Evolutionary conservation across 495 filamentous ascomycete genomes (phyloP).

Genomic region (Xylaria intraflava): DNA sequence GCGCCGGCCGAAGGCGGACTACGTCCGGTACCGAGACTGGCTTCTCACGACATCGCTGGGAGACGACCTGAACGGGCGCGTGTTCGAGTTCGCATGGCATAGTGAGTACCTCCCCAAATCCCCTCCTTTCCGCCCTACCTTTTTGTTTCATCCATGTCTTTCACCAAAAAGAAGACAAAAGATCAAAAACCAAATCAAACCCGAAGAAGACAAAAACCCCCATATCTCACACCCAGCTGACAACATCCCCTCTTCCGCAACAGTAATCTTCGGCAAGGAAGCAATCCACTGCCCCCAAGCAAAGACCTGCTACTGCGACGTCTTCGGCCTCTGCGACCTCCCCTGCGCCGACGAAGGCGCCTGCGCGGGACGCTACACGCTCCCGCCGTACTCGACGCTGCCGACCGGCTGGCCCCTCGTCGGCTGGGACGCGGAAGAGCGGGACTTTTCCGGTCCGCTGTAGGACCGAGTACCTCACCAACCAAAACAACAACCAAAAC

Average conservation of each 20-base stretch:
- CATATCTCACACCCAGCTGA: no score
- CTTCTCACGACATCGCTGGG: slow-evolving; percentile 51
- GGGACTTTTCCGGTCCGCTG: slow-evolving; percentile 15
- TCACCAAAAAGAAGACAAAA: no score
- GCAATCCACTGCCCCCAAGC: slow-evolving; percentile 53
- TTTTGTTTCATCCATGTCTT: no score
- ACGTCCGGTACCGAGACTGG: slow-evolving; percentile 53
- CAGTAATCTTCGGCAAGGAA: slow-evolving; percentile 36
- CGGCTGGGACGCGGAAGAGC: slow-evolving; percentile 29
- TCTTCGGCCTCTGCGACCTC: slow-evolving; percentile 55
- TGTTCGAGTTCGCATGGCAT: slow-evolving; percentile 73
- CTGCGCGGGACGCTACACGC: slow-evolving; percentile 27
- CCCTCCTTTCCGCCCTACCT: not conserved
- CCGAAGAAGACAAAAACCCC: no score
- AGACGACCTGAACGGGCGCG: slow-evolving; percentile 52
- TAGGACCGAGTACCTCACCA: no score
- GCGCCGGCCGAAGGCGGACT: slow-evolving; percentile 44
- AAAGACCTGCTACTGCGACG: slow-evolving; percentile 56
- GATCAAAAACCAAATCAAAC: no score
- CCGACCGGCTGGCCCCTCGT: slow-evolving; percentile 32
- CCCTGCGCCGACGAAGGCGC: slow-evolving; percentile 11
- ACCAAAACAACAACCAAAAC: no score
- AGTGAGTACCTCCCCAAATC: slow-evolving; percentile 38
- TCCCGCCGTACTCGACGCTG: slow-evolving; percentile 26
- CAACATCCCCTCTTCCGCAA: no score